Evolutionary conservation across 129 eudicot genomes (phyloP), one percentile per base, ranked within the genome.

Genomic region (Lactuca saligna): DNA sequence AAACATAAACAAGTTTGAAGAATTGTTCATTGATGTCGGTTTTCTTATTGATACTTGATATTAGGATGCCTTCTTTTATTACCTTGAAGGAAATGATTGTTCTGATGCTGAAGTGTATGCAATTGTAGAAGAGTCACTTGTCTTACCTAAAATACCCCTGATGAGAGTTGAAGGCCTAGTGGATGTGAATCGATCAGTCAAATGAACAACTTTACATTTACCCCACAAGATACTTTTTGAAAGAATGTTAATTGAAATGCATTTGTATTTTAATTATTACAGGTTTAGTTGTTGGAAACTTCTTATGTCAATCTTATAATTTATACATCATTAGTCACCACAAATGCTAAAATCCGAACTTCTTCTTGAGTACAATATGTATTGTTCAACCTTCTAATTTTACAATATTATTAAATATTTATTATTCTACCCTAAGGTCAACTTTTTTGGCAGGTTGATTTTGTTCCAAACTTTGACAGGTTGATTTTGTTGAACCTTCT

Each of bases 211-310:
- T 49, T 71, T 25, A 44, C 65, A 44, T 61, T 48, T 33, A 48
- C 29, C 29, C 29, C 2, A 25, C 29, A 25, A 25, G 29, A 25
- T 25, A 25, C 2, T 25, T 25, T 37, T 59, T 54, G 25, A 53
- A 61, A 57, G 17, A 3, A 10, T 8, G 56, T 46, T 3, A 44
- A 17, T 6, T 49, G 25, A 57, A 58, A 20, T 25, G 33, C 14
- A 57, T 42, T 32, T 46, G 4, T 35, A 41, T 17, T 37, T 69
- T 63, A 63, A 33, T 66, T 73, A 62, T 48, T 35, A 34, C 74
- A 88, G 97, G 97, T 91, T 76, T 96, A 88, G 66, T 77, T 91
- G 78, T 81, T 91, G 74, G 97, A 91, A 85, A 88, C 97, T 20
- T 86, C 97, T 20, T 86, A 77, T 33, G 89, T 91, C 16, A 91